Evolutionary conservation across 176 grass and related monocot genomes (phyloP).

Genomic region (Pharus latifolius): DNA sequence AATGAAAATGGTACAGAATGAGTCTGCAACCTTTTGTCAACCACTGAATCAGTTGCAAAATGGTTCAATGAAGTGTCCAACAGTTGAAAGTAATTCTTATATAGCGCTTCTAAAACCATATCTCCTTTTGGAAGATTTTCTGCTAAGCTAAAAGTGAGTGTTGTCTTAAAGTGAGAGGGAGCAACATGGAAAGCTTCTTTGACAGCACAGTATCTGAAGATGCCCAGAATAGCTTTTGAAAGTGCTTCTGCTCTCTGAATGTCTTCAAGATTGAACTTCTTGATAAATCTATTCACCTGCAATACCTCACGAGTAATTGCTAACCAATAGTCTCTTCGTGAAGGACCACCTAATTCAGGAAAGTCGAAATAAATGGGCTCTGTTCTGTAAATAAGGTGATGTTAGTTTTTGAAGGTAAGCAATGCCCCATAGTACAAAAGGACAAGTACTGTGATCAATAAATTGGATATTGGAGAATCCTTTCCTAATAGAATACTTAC

Average conservation of each 20-base stretch:
- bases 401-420: slow-evolving; percentile 14
- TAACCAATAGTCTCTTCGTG: slow-evolving; percentile 81
- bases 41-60: slow-evolving; percentile 17
- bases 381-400: slow-evolving; percentile 38
- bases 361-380: slow-evolving; percentile 84
- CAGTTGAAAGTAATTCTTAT: slow-evolving; percentile 51
- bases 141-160: slow-evolving; percentile 75
- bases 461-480: slow-evolving; percentile 13
- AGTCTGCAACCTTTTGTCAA: slow-evolving; percentile 8
- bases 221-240: slow-evolving; percentile 63
- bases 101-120: slow-evolving; percentile 72
- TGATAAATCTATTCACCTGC: slow-evolving; percentile 71
- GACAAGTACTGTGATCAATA: background rate
- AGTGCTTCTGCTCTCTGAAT: slow-evolving; percentile 67
- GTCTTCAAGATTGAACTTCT: slow-evolving; percentile 66
- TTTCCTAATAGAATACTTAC: slow-evolving; percentile 48
- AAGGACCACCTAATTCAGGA: slow-evolving; percentile 59
- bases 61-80: slow-evolving; percentile 34
- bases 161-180: slow-evolving; percentile 83
- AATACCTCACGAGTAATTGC: slow-evolving; percentile 74
- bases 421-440: background rate
- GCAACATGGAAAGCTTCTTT: slow-evolving; percentile 72
- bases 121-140: slow-evolving; percentile 96
- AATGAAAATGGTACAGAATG: slow-evolving; percentile 69
- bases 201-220: slow-evolving; percentile 71